Base-by-base conservation (phyloP, 2,329 filamentous ascomycete genomes). In the Trichoderma polysporum region DNA sequence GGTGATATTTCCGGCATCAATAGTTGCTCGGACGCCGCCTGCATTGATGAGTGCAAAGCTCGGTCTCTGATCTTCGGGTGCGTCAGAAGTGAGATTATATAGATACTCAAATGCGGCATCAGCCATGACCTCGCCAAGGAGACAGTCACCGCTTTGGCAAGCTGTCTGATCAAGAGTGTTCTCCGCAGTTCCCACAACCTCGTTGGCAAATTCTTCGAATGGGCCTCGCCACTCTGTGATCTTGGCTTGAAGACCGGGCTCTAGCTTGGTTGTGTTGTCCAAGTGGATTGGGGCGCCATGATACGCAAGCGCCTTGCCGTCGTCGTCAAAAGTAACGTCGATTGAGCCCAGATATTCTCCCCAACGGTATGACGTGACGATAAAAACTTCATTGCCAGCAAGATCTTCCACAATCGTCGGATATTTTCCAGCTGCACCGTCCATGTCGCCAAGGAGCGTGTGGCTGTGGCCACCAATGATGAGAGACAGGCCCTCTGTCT, bases 301-400 rank as follows among this genome's bases (percentile, higher is more conserved):
- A 76, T 90, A 90, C 4, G 82, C 82, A 6, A 90, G 80, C 17
- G 89, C 84, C 74, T 84, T 87, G 74, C 88, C 88, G 1, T 85
- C 77, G 4, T 79, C 70, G 71, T 89, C 86, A 72, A 88, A 90
- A 1, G 85, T 86, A 8, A 90, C 83, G 69, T 90, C 87, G 70
- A 90, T 90, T 74, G 88, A 88, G 66, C 88, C 88, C 2, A 90
- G 76, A 66, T 90, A 90, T 77, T 90, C 86, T 60, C 88, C 88
- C 88, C 88, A 90, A 69, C 87, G 84, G 73, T 88, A 90, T 2
- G 88, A 85, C 8, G 87, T 89, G 19, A 91, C 88, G 71, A 90
- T 83, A 73, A 90, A 90, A 58, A 90, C 88, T 71, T 90, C 88
- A 37, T 90, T 85, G 52, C 86, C 88, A 58, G 86, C 84, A 69